Evolutionary conservation across 1,139 yeast species (phyloP), one percentile per base, ranked within the genome.

Genomic region (Pichia sp.): DNA sequence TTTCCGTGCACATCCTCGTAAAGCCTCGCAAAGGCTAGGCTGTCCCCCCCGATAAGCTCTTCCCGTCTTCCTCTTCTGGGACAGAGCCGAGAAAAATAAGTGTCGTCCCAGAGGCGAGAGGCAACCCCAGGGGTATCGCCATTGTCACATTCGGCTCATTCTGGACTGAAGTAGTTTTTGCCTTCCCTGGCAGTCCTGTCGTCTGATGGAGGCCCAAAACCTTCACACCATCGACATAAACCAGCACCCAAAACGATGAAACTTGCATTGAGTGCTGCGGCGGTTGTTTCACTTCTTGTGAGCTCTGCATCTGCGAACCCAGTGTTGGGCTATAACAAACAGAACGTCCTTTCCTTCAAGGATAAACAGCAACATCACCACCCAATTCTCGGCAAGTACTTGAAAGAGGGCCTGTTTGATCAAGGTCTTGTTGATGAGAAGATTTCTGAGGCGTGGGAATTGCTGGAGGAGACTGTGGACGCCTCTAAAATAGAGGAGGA

Each of bases 301-400:
- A n/a, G 30, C 30, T 19, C 8, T 5, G 34, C 51, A 1, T 41
- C 13, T 42, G 53, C 49, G 1, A 56, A 56, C 30, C 56, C 57
- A 16, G 51, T 56, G 26, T 42, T 45, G 5, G 51, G 32, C 15
- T 11, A 31, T 46, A 46, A 26, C 10, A 50, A 38, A 10, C 59
- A 57, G 26, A 50, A 52, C 11, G 54, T 56, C 5, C 46, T 56
- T n/a, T 44, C 54, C 8, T 13, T 8, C 42, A 15, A 26, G 23
- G n/a, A 13, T 5, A 10, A 29, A 38, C 19, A 30, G n/a, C n/a
- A 45, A 11, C 36, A 43, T 26, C 3, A 26, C 7, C 56, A 54
- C 26, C 48, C 57, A 23, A 23, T 58, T 1, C 46, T 58, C n/a
- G 57, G 55, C 26, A 52, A 54, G 8, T 56, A 47, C 31, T 40